Base-by-base conservation (phyloP, 495 filamentous ascomycete genomes). In the Penicillium cosmopolitanum region DNA sequence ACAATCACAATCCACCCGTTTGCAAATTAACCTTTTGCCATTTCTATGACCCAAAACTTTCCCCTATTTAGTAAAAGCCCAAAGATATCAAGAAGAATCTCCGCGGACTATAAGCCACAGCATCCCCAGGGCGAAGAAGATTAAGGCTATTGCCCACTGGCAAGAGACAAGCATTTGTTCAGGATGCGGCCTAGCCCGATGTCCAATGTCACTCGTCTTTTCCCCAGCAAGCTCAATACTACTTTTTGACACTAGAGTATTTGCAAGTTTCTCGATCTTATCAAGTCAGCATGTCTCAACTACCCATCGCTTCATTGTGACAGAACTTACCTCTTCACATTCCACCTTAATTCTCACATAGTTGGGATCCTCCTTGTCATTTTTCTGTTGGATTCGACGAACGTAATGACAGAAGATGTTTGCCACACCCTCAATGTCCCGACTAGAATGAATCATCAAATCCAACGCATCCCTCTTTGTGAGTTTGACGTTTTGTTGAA, bases 401-500 rank as follows among this genome's bases (percentile, higher is more conserved):
- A 84, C 78, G 69, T 93, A 94, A 42, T 71, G 75, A 64, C 85
- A 83, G 80, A 98, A 97, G 34, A 89, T 82, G 0, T 90, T 86
- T 68, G 88, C 96, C 16, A 96, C 81, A 5, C 88, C 75, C 31
- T 81, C 81, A 38, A 98, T 78, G 66, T 96, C 97, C 66, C 96
- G 93, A 7, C 92, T 93, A 11, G 91, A 95, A 62, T 96, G 85
- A 57, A 87, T 80, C 96, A 98, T 97, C 61, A 97, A 76, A 47
- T 88, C 78, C 73, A 96, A 98, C 21, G 95, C 93, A 62, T 94
- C 84, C 18, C 95, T 96, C 78, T 97, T 97, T 50, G 90, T 94
- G 71, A 98, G 96, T 78, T 98, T 98, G 77, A 98, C 79, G 64
- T 97, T 92, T 53, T 82, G 85, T 66, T 93, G 74, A 76, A 96